A percentile compares a stretch with the other conserved stretches of the same genome.
Evolutionary conservation across 192 early-diverging fungal genomes (phyloP).

Genomic region (Backusella tuberculispora): DNA sequence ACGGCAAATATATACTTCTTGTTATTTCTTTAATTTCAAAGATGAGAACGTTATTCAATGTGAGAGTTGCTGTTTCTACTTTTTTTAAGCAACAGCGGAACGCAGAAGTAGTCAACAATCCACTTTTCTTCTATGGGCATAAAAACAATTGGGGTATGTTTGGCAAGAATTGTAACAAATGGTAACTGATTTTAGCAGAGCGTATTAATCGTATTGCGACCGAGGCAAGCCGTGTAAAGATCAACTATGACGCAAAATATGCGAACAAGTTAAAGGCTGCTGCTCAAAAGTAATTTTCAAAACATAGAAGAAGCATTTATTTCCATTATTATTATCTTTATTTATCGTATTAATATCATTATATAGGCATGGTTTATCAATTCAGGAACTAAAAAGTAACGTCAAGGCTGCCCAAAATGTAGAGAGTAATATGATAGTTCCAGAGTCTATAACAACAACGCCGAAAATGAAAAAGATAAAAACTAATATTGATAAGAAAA

Average conservation of each 20-base stretch:
- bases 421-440: constrained; percentile 2
- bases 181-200: constrained; percentile 7
- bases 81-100: constrained; percentile 2
- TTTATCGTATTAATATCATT: background rate
- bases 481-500: background rate
- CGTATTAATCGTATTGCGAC: constrained; percentile 24
- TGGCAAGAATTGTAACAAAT: background rate
- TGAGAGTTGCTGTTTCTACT: background rate
- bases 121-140: background rate
- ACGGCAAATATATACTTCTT: background rate
- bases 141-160: constrained; percentile 16
- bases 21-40: background rate
- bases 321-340: background rate
- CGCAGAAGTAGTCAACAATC: constrained; percentile 3
- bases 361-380: constrained; percentile 35
- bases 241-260: constrained; percentile 42
- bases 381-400: constrained; percentile 37
- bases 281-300: constrained; percentile 37
- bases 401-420: constrained; percentile 13
- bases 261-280: constrained; percentile 38
- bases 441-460: background rate
- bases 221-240: constrained; percentile 22
- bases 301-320: background rate
- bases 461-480: constrained; percentile 10
- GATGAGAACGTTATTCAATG: background rate